Percentiles rank a stretch among this genome's conserved stretches.
These are phyloP conservation scores for Pythium chondricola DNA, from an alignment of 352 stramenopile species.

Conservation along the genomic window DNA sequence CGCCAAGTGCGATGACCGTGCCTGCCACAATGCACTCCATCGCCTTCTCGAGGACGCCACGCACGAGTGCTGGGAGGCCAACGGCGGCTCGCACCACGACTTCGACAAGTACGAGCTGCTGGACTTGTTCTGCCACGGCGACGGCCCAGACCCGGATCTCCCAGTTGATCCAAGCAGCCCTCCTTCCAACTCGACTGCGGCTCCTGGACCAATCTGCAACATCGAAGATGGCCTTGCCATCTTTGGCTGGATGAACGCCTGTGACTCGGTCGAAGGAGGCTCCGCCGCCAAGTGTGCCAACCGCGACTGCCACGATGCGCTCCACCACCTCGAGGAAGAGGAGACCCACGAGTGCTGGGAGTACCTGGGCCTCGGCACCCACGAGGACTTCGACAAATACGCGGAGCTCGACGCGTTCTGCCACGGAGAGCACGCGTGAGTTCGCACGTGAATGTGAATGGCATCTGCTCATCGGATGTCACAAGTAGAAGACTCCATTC, in stretches of 20 bases:
- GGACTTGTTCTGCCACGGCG: constrained; percentile 38
- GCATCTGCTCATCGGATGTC: no score
- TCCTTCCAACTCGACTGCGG: not conserved
- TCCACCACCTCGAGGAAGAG: constrained; percentile 36
- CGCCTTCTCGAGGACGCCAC: constrained; percentile 35
- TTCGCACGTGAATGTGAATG: no score
- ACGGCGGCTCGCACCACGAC: constrained; percentile 18
- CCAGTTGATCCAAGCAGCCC: not conserved
- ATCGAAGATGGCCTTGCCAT: constrained; percentile 4
- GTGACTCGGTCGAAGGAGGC: constrained; percentile 28
- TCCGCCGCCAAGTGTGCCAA: constrained; percentile 30
- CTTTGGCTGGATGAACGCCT: constrained; percentile 22
- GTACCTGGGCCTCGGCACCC: constrained; percentile 18
- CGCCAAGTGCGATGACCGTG: constrained; percentile 26
- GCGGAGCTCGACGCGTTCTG: constrained; percentile 31
- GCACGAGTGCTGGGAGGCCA: constrained; percentile 27
- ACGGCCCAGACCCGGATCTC: constrained; percentile 26
- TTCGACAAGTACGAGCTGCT: constrained; percentile 33
- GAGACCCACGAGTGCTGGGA: constrained; percentile 34
- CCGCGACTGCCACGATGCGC: constrained; percentile 24
- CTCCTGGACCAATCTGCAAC: not conserved
- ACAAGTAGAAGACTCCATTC: no score
- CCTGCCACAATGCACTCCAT: constrained; percentile 32
- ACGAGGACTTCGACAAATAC: constrained; percentile 37
- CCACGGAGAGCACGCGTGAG: constrained; percentile 30